phyloP scores from a whole-genome alignment of 2,329 filamentous ascomycete species.

The Colletotrichum sidae region DNA sequence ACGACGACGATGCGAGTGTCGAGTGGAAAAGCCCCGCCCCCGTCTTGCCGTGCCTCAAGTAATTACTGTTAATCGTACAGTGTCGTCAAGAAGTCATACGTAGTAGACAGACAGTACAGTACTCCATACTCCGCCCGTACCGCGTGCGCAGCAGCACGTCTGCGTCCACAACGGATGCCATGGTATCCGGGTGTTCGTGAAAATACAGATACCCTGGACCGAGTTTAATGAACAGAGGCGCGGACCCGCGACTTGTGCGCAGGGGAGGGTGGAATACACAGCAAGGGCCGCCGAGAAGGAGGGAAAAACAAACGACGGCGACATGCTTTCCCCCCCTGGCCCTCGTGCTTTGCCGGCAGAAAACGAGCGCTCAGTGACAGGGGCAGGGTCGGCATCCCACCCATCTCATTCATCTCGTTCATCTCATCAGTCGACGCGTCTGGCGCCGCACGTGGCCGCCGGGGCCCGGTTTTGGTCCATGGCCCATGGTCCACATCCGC shows the following conservation, averaged over 20 bases:
- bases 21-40: no score
- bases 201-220: constrained; percentile 12
- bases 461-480: constrained; percentile 42
- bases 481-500: constrained; percentile 39
- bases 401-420: constrained; percentile 28
- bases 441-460: constrained; percentile 44
- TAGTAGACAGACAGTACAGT: no score
- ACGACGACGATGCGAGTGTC: background rate
- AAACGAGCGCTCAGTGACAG: constrained; percentile 31
- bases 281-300: background rate
- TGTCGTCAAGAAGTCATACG: no score
- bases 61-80: no score
- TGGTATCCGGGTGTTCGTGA: no score
- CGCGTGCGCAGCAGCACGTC: no score
- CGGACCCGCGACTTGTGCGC: constrained; percentile 24
- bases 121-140: no score
- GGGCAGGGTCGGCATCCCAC: constrained; percentile 30
- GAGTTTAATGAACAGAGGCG: constrained; percentile 30
- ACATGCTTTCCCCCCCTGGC: background rate
- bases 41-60: no score
- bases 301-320: constrained; percentile 16
- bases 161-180: no score
- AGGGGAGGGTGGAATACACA: background rate
- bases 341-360: constrained; percentile 12
- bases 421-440: constrained; percentile 32